These are phyloP conservation scores for Ziziphus jujuba DNA, from an alignment of 306 rosid species.

Conservation along the genomic window DNA sequence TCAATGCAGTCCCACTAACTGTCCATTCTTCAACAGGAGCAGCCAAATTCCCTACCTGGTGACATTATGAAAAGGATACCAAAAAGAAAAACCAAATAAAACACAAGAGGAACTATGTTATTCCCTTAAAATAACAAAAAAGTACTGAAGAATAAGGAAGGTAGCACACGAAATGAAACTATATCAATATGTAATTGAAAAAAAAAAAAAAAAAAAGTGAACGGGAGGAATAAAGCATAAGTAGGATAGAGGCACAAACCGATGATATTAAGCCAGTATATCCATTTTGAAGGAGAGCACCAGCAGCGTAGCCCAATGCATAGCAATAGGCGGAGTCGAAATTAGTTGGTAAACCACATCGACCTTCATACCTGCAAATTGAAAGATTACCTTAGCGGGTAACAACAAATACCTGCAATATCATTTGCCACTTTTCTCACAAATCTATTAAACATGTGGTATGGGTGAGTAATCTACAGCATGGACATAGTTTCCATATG, in stretches of 20 bases:
- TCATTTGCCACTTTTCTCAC: background rate
- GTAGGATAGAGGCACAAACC: conserved; percentile 47
- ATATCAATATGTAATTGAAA: background rate
- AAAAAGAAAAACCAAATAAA: background rate
- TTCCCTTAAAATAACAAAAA: background rate
- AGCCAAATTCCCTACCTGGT: conserved; percentile 84
- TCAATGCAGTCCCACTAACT: conserved; percentile 93
- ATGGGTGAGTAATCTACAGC: background rate
- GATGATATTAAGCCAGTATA: conserved; percentile 95
- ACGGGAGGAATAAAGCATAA: background rate
- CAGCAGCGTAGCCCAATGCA: conserved; percentile 95
- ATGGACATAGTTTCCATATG: too few relatives aligned
- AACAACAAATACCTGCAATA: background rate
- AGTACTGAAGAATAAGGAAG: too few relatives aligned
- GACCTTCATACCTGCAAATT: conserved; percentile 82
- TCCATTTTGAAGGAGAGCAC: conserved; percentile 89
- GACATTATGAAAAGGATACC: conserved; percentile 11
- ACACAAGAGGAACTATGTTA: background rate
- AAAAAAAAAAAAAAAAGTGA: conserved; percentile 1
- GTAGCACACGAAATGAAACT: background rate
- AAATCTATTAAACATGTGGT: background rate
- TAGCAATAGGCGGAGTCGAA: conserved; percentile 91
- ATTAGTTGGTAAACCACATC: conserved; percentile 97
- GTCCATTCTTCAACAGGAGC: conserved; percentile 93
- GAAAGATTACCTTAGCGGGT: conserved; percentile 11